Percentiles rank a stretch among this genome's conserved stretches.
These are phyloP conservation scores for Chamaecrista fasciculata DNA, from an alignment of 306 rosid genomes.

Conservation along the genomic window DNA sequence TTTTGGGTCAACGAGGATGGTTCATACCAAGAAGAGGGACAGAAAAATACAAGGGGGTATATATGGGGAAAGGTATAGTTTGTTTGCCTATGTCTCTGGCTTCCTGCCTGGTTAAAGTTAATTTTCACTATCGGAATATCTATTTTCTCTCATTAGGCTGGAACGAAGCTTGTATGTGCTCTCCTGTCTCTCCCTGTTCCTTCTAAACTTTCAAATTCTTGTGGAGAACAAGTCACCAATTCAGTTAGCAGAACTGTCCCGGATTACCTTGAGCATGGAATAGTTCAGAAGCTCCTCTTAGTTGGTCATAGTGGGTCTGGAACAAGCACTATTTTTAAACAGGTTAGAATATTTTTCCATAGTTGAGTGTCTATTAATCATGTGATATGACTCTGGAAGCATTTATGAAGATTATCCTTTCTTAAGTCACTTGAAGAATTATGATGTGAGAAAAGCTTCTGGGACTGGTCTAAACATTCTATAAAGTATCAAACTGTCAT, in stretches of 20 bases:
- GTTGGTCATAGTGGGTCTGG: constrained; percentile 93
- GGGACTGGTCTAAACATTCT: constrained; percentile 16
- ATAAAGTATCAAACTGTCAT: neutral
- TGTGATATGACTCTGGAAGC: neutral
- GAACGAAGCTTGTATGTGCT: constrained; percentile 90
- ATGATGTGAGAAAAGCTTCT: constrained; percentile 18
- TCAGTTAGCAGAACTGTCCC: constrained; percentile 58
- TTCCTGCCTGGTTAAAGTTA: constrained; percentile 12
- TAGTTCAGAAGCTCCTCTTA: constrained; percentile 85
- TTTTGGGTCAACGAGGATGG: constrained; percentile 99
- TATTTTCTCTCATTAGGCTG: constrained; percentile 63
- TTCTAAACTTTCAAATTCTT: constrained; percentile 55
- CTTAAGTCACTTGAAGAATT: neutral
- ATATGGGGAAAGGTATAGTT: constrained; percentile 96
- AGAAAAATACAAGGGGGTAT: constrained; percentile 88
- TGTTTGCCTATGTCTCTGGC: neutral
- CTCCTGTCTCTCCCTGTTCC: constrained; percentile 88
- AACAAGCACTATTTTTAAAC: constrained; percentile 97
- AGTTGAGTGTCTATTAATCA: neutral
- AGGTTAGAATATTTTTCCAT: constrained; percentile 50
- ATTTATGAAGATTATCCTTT: constrained; percentile 12
- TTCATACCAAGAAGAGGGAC: constrained; percentile 99
- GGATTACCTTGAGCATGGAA: constrained; percentile 78
- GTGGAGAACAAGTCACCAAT: constrained; percentile 58
- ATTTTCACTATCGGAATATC: constrained; percentile 5